These are phyloP conservation scores for Solanum lycopersicoides DNA, from an alignment of 257 asterid species.

Conservation along the genomic window DNA sequence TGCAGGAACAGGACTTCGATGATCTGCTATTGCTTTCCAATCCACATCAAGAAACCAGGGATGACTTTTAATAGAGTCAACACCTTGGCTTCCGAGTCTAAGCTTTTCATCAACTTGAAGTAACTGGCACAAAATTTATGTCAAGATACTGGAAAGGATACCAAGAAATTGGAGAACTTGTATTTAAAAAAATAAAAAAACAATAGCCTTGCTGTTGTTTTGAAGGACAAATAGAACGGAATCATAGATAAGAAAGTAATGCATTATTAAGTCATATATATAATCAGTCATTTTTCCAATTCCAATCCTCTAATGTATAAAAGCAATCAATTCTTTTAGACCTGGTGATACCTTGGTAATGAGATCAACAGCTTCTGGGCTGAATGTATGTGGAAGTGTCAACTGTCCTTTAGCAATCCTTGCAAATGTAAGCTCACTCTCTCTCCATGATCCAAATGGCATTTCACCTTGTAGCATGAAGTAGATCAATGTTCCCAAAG, in stretches of 20 bases:
- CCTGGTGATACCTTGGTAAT: slow-evolving; percentile 52
- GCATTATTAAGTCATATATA: neutral
- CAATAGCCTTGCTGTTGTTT: neutral
- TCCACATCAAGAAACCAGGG: slow-evolving; percentile 74
- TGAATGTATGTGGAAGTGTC: slow-evolving; percentile 58
- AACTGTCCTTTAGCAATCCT: slow-evolving; percentile 81
- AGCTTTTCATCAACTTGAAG: slow-evolving; percentile 72
- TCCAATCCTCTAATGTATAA: neutral
- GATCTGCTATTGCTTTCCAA: slow-evolving; percentile 54
- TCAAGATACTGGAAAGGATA: neutral
- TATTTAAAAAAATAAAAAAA: neutral
- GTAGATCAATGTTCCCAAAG: slow-evolving; percentile 77
- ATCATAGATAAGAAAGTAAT: neutral
- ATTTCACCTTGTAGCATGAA: slow-evolving; percentile 93
- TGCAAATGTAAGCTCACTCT: slow-evolving; percentile 80
- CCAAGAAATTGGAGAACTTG: neutral
- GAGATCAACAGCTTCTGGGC: slow-evolving; percentile 68
- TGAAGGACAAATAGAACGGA: neutral
- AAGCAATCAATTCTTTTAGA: neutral
- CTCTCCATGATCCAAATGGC: slow-evolving; percentile 99
- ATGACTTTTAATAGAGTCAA: slow-evolving; percentile 57
- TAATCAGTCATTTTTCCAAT: neutral
- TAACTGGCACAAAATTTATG: slow-evolving; percentile 26
- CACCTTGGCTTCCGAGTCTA: slow-evolving; percentile 80
- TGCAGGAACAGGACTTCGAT: slow-evolving; percentile 33